Evolutionary conservation across 305 asterid species (phyloP).

Genomic region (Fraxinus xanthoxyloides): DNA sequence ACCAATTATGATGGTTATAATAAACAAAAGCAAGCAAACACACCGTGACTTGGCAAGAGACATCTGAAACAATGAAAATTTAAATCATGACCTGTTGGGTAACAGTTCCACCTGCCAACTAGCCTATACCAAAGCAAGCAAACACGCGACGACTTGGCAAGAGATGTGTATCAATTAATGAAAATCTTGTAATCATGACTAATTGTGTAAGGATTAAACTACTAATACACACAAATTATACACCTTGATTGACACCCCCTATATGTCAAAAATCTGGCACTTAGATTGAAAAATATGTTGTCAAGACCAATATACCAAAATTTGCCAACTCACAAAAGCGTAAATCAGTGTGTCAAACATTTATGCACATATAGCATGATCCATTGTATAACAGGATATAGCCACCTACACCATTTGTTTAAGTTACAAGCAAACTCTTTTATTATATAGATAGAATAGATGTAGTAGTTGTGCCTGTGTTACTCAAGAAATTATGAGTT

Average conservation of each 20-base stretch:
- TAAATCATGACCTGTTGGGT: neutral
- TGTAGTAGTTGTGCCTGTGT: neutral
- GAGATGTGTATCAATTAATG: neutral
- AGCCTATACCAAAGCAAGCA: neutral
- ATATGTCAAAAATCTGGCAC: no score
- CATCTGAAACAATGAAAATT: no score
- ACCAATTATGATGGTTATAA: no score
- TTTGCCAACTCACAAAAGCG: no score
- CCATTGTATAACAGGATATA: neutral
- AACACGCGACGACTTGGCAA: neutral
- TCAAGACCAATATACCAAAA: no score
- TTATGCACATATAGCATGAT: no score
- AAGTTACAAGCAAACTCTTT: neutral
- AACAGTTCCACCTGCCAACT: neutral
- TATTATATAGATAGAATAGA: neutral
- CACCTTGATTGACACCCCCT: no score
- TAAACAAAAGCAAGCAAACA: no score
- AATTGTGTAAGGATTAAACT: neutral
- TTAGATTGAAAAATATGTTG: no score
- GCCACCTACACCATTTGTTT: neutral
- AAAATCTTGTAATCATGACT: neutral
- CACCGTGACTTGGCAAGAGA: no score
- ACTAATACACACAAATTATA: no score
- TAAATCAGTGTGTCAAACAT: no score
- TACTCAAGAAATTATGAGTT: neutral